Percentiles rank a stretch among this genome's conserved stretches.
These are phyloP conservation scores for Penicillium ucsense DNA, from an alignment of 495 filamentous ascomycete genomes.

Conservation along the genomic window DNA sequence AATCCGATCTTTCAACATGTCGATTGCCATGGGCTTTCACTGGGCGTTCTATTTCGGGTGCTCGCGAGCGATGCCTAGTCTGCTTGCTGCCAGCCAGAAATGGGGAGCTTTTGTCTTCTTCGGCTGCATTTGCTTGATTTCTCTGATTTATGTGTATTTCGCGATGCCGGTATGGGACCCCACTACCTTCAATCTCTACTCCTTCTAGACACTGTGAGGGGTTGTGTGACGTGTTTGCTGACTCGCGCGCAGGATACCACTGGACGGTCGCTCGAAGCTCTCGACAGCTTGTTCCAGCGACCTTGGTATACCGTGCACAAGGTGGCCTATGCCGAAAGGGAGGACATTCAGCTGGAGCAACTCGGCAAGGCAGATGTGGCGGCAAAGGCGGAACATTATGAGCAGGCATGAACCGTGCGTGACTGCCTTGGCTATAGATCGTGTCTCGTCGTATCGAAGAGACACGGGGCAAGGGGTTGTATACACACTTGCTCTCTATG, in stretches of 20 bases:
- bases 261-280: conserved; percentile 13
- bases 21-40: conserved; percentile 35
- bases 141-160: conserved; percentile 15
- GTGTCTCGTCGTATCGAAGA: no score
- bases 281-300: conserved; percentile 12
- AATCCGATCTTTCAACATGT: conserved; percentile 18
- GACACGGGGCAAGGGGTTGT: no score
- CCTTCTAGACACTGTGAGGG: neutral
- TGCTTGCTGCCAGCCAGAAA: conserved; percentile 19
- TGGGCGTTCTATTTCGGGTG: conserved; percentile 57
- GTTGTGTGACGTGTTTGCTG: neutral
- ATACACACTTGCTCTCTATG: no score
- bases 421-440: no score
- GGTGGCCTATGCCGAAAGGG: conserved; percentile 9
- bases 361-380: conserved; percentile 1
- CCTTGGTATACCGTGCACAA: conserved; percentile 16
- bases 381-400: neutral
- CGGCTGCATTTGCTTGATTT: conserved; percentile 11
- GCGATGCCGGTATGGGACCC: conserved; percentile 19
- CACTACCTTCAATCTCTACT: neutral
- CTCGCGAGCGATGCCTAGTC: conserved; percentile 32
- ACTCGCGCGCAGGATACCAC: conserved; percentile 13
- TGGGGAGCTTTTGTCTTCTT: conserved; percentile 20
- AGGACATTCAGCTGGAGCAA: conserved; percentile 6
- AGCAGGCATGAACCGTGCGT: conserved; percentile 1